These are phyloP conservation scores for Talaromyces marneffei DNA, from an alignment of 2,329 filamentous ascomycete species.

Conservation along the genomic window DNA sequence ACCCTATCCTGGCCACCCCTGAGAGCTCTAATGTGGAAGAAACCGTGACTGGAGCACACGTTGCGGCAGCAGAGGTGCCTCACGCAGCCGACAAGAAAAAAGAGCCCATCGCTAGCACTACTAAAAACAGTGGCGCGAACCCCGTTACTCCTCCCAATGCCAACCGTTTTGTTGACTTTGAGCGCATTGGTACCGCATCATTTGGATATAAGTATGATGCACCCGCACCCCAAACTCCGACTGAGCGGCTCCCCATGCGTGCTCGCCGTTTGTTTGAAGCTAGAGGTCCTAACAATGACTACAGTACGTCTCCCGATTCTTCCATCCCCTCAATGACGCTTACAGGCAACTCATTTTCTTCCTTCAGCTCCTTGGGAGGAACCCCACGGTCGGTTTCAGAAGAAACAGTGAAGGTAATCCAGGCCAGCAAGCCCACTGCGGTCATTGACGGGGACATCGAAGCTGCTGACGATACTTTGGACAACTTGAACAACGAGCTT, in stretches of 20 bases:
- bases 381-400: conserved; percentile 3
- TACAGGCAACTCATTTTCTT: conserved; percentile 7
- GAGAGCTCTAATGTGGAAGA: not conserved
- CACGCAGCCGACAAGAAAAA: not conserved
- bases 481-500: conserved; percentile 4
- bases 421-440: not conserved
- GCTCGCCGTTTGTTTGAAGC: conserved; percentile 11
- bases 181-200: conserved; percentile 6
- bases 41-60: not conserved
- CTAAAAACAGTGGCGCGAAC: not conserved
- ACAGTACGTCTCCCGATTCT: conserved; percentile 11
- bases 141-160: conserved; percentile 1
- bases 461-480: conserved; percentile 3
- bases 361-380: conserved; percentile 12
- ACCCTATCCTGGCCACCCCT: conserved; percentile 15
- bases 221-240: conserved; percentile 9
- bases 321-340: conserved; percentile 7
- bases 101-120: conserved; percentile 3
- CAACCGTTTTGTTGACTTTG: conserved; percentile 4
- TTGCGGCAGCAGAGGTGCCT: not conserved
- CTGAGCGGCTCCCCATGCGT: conserved; percentile 1
- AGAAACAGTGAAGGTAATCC: not conserved
- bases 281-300: conserved; percentile 11
- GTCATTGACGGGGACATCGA: not conserved
- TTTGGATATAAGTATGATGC: conserved; percentile 12